These are phyloP conservation scores for Coprinopsis strossmayeri DNA, from an alignment of 768 basidiomycete genomes.

Conservation along the genomic window DNA sequence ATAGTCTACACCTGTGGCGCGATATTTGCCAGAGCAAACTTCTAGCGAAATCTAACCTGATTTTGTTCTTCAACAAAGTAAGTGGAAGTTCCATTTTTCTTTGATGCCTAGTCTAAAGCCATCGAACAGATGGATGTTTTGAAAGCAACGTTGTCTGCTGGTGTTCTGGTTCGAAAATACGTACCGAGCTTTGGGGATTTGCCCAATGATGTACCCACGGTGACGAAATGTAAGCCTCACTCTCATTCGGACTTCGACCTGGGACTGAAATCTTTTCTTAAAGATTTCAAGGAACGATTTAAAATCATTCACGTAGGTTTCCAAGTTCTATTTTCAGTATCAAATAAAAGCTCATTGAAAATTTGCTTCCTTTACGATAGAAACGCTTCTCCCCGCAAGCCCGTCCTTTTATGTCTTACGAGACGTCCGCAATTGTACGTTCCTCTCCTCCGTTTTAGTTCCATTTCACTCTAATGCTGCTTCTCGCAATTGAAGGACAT, in stretches of 20 bases:
- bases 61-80: slow-evolving; percentile 75
- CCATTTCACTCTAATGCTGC: background rate
- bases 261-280: slow-evolving; percentile 1
- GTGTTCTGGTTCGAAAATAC: slow-evolving; percentile 48
- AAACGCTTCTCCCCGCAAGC: slow-evolving; percentile 49
- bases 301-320: slow-evolving; percentile 49
- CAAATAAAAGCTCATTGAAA: too few relatives aligned
- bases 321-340: background rate
- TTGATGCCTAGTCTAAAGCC: background rate
- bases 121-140: slow-evolving; percentile 42
- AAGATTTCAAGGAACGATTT: slow-evolving; percentile 71
- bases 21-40: slow-evolving; percentile 61
- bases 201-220: slow-evolving; percentile 51
- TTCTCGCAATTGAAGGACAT: slow-evolving; percentile 26
- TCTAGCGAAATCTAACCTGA: slow-evolving; percentile 54
- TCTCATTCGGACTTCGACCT: background rate
- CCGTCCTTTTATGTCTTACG: slow-evolving; percentile 60
- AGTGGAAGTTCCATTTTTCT: slow-evolving; percentile 6
- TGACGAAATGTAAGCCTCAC: slow-evolving; percentile 51
- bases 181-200: slow-evolving; percentile 57
- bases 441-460: background rate
- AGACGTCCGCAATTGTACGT: slow-evolving; percentile 66
- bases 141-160: slow-evolving; percentile 45
- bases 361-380: slow-evolving; percentile 23
- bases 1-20: slow-evolving; percentile 68